A percentile compares a stretch with the other conserved stretches of the same genome.
Evolutionary conservation across 2,329 filamentous ascomycete species (phyloP).

Genomic region (Drechslerella coelobrocha): DNA sequence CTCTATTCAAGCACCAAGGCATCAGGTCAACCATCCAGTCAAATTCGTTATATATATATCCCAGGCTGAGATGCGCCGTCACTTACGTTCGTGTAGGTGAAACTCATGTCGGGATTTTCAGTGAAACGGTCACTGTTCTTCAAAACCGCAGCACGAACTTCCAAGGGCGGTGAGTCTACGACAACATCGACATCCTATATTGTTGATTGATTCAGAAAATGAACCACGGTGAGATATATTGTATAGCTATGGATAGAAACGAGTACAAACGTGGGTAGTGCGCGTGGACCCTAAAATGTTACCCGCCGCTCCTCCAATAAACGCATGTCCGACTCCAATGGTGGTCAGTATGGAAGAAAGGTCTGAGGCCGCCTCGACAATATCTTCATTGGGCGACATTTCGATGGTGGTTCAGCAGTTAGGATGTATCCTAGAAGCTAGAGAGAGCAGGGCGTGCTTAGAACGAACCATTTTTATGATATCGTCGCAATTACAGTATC

Average conservation of each 20-base stretch:
- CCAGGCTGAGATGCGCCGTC: too few species aligned
- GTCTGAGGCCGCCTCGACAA: conserved; percentile 1
- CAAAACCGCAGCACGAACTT: not conserved
- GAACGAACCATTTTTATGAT: too few species aligned
- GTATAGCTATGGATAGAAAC: too few species aligned
- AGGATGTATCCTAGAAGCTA: too few species aligned
- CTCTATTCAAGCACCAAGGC: not conserved
- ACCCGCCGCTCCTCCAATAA: conserved; percentile 10
- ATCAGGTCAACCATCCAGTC: too few species aligned
- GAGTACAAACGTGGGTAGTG: not conserved
- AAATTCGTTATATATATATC: too few species aligned
- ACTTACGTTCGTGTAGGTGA: conserved; percentile 15
- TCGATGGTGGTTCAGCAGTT: too few species aligned
- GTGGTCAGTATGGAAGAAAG: conserved; percentile 1
- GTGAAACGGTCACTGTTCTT: conserved; percentile 1
- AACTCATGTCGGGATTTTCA: not conserved
- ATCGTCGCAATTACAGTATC: too few species aligned
- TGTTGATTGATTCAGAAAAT: too few species aligned
- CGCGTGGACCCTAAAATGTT: not conserved
- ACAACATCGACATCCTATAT: conserved; percentile 27
- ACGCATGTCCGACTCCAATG: not conserved
- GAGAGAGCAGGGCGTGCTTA: too few species aligned
- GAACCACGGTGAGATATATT: too few species aligned
- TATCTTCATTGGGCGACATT: conserved; percentile 5
- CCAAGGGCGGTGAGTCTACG: not conserved